phyloP scores from a whole-genome alignment of 2,329 filamentous ascomycete genomes.

The Tetracladium maxilliforme region DNA sequence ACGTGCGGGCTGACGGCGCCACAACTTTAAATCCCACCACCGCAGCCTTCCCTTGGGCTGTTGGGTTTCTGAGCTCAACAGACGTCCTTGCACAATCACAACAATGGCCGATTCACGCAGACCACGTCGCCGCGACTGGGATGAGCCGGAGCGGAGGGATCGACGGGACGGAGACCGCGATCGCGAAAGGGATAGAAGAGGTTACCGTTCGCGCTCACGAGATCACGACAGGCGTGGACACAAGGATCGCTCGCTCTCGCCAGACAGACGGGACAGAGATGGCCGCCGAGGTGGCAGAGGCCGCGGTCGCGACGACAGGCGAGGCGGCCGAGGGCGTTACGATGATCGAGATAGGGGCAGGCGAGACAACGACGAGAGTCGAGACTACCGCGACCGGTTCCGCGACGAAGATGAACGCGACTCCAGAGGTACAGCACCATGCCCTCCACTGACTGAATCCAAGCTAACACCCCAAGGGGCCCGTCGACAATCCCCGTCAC shows the following conservation, averaged over 20 bases:
- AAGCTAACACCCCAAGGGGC: conserved; percentile 4
- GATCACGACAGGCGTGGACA: conserved; percentile 11
- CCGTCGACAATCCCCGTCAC: not conserved
- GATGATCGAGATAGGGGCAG: conserved; percentile 8
- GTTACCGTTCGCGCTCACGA: no score
- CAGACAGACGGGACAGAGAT: no score
- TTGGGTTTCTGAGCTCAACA: no score
- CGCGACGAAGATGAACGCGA: conserved; percentile 10
- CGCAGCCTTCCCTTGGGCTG: no score
- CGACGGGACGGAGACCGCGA: conserved; percentile 11
- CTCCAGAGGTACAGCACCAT: conserved; percentile 3
- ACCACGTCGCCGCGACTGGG: no score
- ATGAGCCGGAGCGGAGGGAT: no score
- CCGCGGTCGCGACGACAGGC: conserved; percentile 21
- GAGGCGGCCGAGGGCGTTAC: conserved; percentile 10
- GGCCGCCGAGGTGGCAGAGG: conserved; percentile 13
- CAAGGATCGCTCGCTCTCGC: conserved; percentile 8
- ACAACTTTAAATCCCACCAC: no score
- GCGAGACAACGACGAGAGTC: conserved; percentile 9
- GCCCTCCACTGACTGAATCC: conserved; percentile 4
- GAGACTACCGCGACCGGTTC: conserved; percentile 5
- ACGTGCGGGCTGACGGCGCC: no score
- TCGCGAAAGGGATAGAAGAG: conserved; percentile 20
- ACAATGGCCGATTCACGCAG: no score
- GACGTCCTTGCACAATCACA: no score